A percentile compares a stretch with the other conserved stretches of the same genome.
Evolutionary conservation across 164 flowering plant species (phyloP).

Genomic region (Warburgia ugandensis): DNA sequence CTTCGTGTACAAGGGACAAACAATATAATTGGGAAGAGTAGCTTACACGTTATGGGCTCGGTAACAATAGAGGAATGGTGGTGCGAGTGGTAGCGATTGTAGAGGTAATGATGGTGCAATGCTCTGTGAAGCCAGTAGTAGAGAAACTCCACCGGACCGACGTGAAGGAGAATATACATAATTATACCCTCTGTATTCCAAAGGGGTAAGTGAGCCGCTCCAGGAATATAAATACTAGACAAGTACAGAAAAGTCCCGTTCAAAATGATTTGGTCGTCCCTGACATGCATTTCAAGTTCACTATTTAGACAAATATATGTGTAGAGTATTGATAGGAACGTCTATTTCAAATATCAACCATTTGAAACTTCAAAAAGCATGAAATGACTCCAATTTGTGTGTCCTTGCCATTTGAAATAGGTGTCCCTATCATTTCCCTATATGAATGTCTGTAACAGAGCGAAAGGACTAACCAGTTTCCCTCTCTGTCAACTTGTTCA

Average conservation of each 20-base stretch:
- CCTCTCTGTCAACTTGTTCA: conserved; percentile 41
- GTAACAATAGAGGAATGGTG: conserved; percentile 51
- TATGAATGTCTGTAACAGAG: too few species aligned
- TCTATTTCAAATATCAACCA: too few species aligned
- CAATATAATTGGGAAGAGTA: neutral
- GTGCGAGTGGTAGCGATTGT: conserved; percentile 47
- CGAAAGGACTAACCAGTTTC: conserved; percentile 22
- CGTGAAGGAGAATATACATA: conserved; percentile 20
- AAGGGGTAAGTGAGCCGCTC: conserved; percentile 18
- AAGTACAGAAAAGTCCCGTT: conserved; percentile 21
- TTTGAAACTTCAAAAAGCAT: too few species aligned
- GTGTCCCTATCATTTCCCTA: too few species aligned
- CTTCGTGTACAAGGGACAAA: neutral
- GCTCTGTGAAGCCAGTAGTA: conserved; percentile 55
- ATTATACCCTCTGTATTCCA: conserved; percentile 36
- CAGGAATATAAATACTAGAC: neutral
- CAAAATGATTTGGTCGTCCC: conserved; percentile 34
- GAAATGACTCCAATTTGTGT: too few species aligned
- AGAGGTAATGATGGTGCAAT: conserved; percentile 46
- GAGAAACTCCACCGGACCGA: conserved; percentile 43
- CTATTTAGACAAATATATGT: neutral
- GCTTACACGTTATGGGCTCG: conserved; percentile 42
- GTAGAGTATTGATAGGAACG: neutral
- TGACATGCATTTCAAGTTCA: conserved; percentile 6
- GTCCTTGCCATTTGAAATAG: too few species aligned